These are phyloP conservation scores for Neofusicoccum sp. DNA, from an alignment of 2,329 filamentous ascomycete genomes.

Conservation along the genomic window DNA sequence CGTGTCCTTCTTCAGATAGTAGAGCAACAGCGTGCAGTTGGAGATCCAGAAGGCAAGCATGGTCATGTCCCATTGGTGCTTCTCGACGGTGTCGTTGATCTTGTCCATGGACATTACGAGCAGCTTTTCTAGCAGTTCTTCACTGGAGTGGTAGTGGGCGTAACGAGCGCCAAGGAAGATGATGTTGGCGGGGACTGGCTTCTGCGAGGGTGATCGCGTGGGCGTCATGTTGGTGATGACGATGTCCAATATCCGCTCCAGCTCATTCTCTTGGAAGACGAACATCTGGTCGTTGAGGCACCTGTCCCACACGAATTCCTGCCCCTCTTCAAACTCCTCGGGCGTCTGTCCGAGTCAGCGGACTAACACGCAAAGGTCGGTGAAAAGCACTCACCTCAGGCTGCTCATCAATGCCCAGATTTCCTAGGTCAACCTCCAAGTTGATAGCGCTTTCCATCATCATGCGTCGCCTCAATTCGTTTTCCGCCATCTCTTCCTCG, in stretches of 20 bases:
- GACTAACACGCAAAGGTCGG: neutral
- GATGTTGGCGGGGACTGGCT: conserved; percentile 95
- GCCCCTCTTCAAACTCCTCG: conserved; percentile 84
- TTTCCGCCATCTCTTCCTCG: conserved; percentile 96
- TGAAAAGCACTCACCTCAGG: conserved; percentile 68
- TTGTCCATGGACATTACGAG: conserved; percentile 88
- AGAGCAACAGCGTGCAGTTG: conserved; percentile 90
- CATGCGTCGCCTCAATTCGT: conserved; percentile 92
- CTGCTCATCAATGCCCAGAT: conserved; percentile 92
- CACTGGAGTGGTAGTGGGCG: conserved; percentile 92
- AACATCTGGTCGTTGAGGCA: conserved; percentile 99
- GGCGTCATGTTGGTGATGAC: conserved; percentile 98
- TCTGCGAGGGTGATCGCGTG: conserved; percentile 92
- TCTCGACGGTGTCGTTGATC: conserved; percentile 96
- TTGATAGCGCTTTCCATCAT: conserved; percentile 99
- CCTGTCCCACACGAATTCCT: conserved; percentile 94
- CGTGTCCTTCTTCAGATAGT: conserved; percentile 93
- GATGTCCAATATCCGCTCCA: conserved; percentile 89
- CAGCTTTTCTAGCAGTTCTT: conserved; percentile 78
- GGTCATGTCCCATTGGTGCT: conserved; percentile 98
- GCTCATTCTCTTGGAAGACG: conserved; percentile 93
- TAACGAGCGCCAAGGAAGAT: conserved; percentile 95
- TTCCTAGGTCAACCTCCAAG: conserved; percentile 92
- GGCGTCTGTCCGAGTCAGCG: conserved; percentile 10
- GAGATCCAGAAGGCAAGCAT: conserved; percentile 99